A percentile compares a stretch with the other conserved stretches of the same genome.
Conservation (phyloP, 345 rosid species). For the Syzygium aromaticum region DNA sequence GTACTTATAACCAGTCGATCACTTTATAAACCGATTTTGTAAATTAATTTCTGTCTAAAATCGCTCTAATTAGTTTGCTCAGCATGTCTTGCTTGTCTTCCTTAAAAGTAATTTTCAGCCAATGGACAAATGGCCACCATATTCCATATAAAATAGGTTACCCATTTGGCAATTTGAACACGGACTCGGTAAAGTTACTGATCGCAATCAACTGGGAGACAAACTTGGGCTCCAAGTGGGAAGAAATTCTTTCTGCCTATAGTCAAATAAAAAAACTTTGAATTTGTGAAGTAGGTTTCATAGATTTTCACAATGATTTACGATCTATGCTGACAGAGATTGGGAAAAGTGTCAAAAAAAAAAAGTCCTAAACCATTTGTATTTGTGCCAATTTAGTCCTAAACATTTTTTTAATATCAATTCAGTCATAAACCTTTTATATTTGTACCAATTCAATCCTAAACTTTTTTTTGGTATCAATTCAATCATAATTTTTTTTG, state of each 20-base stretch:
- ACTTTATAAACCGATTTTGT: not conserved
- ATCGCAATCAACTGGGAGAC: not conserved
- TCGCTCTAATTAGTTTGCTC: not conserved
- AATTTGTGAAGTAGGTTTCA: not conserved
- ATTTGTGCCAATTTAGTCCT: too few species aligned
- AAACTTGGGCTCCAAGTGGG: not conserved
- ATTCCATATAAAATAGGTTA: not conserved
- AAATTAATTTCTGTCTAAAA: not conserved
- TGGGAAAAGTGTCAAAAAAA: too few species aligned
- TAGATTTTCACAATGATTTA: not conserved
- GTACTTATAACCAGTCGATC: not conserved
- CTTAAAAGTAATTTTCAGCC: not conserved
- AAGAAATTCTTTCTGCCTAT: not conserved
- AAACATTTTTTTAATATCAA: too few species aligned
- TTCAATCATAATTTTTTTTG: too few species aligned
- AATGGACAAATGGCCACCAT: not conserved
- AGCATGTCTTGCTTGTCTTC: not conserved
- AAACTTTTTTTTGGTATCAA: too few species aligned
- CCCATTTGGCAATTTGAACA: not conserved
- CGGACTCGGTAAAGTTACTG: not conserved
- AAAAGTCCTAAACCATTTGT: too few species aligned
- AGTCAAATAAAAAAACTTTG: not conserved
- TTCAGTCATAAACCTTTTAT: too few species aligned
- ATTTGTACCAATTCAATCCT: too few species aligned
- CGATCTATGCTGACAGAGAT: not conserved